Evolutionary conservation across 2,329 filamentous ascomycete genomes (phyloP).

Genomic region (Berkeleyomyces rouxiae): DNA sequence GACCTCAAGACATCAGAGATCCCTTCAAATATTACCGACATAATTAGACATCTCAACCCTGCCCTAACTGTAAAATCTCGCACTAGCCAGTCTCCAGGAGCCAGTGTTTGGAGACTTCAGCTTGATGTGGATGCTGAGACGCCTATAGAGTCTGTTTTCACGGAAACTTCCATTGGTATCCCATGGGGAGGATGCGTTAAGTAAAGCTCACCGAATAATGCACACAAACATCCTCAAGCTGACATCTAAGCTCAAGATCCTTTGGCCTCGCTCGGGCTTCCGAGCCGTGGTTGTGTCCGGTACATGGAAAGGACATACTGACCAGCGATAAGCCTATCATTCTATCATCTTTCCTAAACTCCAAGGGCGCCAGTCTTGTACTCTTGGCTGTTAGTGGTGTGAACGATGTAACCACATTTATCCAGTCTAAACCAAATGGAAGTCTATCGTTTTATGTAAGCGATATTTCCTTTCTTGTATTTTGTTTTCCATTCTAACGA

Average conservation of each 20-base stretch:
- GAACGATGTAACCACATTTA: conserved; percentile 50
- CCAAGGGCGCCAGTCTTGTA: conserved; percentile 57
- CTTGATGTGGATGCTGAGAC: conserved; percentile 38
- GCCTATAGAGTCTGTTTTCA: conserved; percentile 39
- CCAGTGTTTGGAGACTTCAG: conserved; percentile 53
- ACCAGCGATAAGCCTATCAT: conserved; percentile 61
- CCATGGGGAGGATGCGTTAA: conserved; percentile 41
- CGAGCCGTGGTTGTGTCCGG: conserved; percentile 75
- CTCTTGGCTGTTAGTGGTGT: conserved; percentile 63
- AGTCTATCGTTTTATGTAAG: conserved; percentile 50
- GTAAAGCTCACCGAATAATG: conserved; percentile 21
- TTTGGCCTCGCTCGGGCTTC: conserved; percentile 67
- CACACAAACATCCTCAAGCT: not conserved
- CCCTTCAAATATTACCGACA: conserved; percentile 30
- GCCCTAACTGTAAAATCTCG: conserved; percentile 37
- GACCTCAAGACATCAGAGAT: conserved; percentile 18
- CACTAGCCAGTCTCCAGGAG: conserved; percentile 49
- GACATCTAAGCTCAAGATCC: conserved; percentile 36
- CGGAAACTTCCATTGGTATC: conserved; percentile 40
- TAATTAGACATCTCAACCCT: conserved; percentile 41
- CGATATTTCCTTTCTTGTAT: not conserved
- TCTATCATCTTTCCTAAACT: conserved; percentile 58
- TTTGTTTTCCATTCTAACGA: conserved; percentile 13
- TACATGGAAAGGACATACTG: conserved; percentile 56
- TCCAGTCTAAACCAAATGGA: conserved; percentile 49